Evolutionary conservation across 805 yeast genomes (phyloP), one percentile per base, ranked within the genome.

Genomic region (Kazachstania viticola): DNA sequence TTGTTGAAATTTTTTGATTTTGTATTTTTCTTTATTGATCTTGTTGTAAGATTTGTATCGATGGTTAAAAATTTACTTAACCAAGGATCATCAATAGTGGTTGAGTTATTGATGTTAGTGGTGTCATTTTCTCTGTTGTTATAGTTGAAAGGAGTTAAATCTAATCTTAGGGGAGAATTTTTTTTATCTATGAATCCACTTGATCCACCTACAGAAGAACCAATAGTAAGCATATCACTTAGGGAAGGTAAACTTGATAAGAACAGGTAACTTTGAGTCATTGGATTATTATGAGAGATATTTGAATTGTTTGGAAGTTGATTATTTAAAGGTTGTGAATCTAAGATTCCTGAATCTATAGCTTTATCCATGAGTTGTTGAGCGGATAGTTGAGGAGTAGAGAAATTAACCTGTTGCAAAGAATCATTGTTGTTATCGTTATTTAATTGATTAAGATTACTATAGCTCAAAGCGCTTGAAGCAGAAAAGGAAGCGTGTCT

Each of bases 301-400:
- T 23, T 16, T 28, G 17, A 17, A 11, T 21, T 8, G 16, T 19
- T 23, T 23, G 28, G 16, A 18, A 8, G 21, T 27, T 27, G n/a
- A 27, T 11, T 21, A 9, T 40, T 39, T 16, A 49, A 28, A 5
- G 45, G 29, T 11, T 51, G 56, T 11, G 39, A 27, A 21, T 51
- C 48, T 3, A 42, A 35, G 4, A 46, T 35, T 24, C 53, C 54
- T 8, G 49, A 36, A 16, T 46, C 48, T 11, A 44, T 31, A 4
- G 49, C 49, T 25, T 48, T 51, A 14, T 36, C 32, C 32, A 55
- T 51, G n/a, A 64, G 39, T 24, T 70, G 72, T 7, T 58, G 56
- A 2, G 77, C 73, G 5, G 62, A 48, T 26, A 73, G 45, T 51
- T 82, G 94, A 2, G 94, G 94, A 0, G 91, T 79, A 1, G 93